Base-by-base conservation (phyloP, 305 asterid species). In the Andrographis paniculata region DNA sequence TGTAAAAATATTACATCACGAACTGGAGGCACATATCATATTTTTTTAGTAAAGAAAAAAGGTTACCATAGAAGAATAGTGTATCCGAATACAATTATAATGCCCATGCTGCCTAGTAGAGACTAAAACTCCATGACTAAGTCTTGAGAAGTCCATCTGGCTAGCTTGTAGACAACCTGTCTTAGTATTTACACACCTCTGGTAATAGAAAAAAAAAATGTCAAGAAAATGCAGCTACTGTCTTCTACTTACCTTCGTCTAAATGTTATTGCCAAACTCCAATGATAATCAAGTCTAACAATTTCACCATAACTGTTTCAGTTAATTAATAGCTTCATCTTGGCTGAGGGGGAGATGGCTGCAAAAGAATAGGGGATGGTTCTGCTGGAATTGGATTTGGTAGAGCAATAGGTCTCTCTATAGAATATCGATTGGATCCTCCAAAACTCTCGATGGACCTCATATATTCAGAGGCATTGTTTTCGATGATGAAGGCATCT, bases 401-500 rank as follows among this genome's bases (percentile, higher is more conserved):
- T 72, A 79, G 48, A 56, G 73, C 54, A 28, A 68, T 66, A 40
- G 84, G 69, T 74, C 87, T 72, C 69, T 76, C 85, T 50, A 61
- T 47, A 1, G 94, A 76, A 65, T 69, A 83, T 31, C 42, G 94
- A 61, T 65, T 61, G 15, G 93, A 80, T 51, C 94, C 84, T 24
- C 64, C 83, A 17, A 73, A 63, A 62, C 88, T 82, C 67, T 77
- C 88, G 0, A 75, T 73, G 42, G 84, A 86, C 45, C 65, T 82
- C 92, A 79, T 79, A 18, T 37, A 37, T 37, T 37, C 42, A 37
- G 17, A 37, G 1, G 92, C 94, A 50, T 87, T 66, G 9, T 66
- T 66, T 57, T 87, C 79, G 60, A 82, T 80, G 62, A 87, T 78
- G 77, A 80, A 67, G 27, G 85, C 87, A 36, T 80, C 87, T 66